Conservation (phyloP, 305 asterid species). For the Rubia balearica region DNA sequence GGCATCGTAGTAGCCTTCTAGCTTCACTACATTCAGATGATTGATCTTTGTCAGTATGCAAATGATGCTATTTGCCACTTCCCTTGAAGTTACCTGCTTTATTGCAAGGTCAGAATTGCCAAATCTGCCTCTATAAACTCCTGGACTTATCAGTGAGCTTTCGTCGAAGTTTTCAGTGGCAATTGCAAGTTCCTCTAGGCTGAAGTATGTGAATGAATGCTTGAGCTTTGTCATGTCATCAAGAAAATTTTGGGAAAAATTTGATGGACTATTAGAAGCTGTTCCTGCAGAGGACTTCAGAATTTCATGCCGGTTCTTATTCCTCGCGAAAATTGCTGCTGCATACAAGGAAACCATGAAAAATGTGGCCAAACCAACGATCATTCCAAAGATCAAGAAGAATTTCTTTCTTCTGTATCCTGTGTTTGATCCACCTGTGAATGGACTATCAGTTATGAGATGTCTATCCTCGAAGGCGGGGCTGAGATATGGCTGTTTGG, state of each 20-base stretch:
- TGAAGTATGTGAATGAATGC: slow-evolving; percentile 16
- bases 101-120: slow-evolving; percentile 14
- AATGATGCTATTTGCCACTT: slow-evolving; percentile 15
- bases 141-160: slow-evolving; percentile 1
- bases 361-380: neutral
- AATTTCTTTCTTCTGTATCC: neutral
- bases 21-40: slow-evolving; percentile 21
- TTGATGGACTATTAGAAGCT: neutral
- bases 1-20: slow-evolving; percentile 19
- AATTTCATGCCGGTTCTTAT: neutral
- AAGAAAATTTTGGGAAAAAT: slow-evolving; percentile 17
- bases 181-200: slow-evolving; percentile 16
- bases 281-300: neutral
- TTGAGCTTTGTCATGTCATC: slow-evolving; percentile 21
- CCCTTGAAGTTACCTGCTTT: slow-evolving; percentile 20
- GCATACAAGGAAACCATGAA: neutral
- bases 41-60: slow-evolving; percentile 24
- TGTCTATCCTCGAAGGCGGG: neutral
- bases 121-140: slow-evolving; percentile 17
- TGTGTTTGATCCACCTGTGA: neutral
- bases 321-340: neutral
- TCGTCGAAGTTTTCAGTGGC: slow-evolving; percentile 21
- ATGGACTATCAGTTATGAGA: neutral
- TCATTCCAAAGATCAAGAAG: neutral
- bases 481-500: slow-evolving; percentile 7